Base-by-base conservation (phyloP, 495 filamentous ascomycete species). In the Penicillium canariense region DNA sequence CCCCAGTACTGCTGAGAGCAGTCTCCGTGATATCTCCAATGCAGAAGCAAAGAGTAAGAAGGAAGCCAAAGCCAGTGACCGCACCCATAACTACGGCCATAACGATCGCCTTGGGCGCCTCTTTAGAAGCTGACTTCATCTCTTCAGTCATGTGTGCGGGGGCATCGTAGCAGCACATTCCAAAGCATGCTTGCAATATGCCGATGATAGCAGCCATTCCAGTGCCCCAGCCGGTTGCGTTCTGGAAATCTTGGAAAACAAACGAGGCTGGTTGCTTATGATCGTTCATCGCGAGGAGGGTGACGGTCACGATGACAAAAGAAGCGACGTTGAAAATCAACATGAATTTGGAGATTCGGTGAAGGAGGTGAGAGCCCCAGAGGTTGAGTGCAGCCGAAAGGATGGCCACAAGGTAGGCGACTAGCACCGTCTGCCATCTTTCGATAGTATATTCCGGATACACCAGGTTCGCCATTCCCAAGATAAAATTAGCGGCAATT, bases 161-260 rank as follows among this genome's bases (percentile, higher is more conserved):
- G 3, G 70, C 73, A 53, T 79, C 72, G 51, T 76, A 79, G 55
- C 78, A 80, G 59, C 75, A 78, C 81, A 85, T 82, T 15, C 81
- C 81, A 52, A 85, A 84, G 6, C 73, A 77, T 51, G 72, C 71
- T 55, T 85, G 81, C 15, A 85, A 56, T 15, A 83, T 70, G n/a
- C 81, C 81, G 12, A 84, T 53, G 22, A 84, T 76, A 0, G 76
- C 77, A 9, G 76, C 70, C 66, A 81, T 83, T 0, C 74, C 69
- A 6, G 68, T 62, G 15, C 71, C 70, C 52, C 80, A 82, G 20
- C 82, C 82, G 1, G 80, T 77, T 38, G 73, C 68, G 52, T 84
- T 84, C 53, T 84, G 75, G 60, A 85, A 84, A 12, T 81, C 73
- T 2, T 58, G 50, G 65, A 84, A 83, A 12, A 84, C 82, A 50